phyloP scores from a whole-genome alignment of 2,329 filamentous ascomycete species.

The Pseudogymnoascus sp. region DNA sequence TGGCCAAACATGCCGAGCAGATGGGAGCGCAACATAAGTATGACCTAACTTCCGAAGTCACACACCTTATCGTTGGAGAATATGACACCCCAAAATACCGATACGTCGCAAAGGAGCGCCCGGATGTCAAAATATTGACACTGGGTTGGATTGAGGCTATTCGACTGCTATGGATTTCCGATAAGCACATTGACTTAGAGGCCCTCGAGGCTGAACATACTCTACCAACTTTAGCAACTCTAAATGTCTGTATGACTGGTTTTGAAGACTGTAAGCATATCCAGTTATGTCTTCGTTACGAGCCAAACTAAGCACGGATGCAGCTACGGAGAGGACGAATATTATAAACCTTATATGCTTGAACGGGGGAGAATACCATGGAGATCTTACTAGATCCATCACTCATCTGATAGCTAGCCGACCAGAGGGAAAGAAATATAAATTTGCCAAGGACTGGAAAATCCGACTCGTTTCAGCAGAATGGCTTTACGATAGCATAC shows the following conservation, averaged over 20 bases:
- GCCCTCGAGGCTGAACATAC: constrained; percentile 59
- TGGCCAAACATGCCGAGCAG: constrained; percentile 59
- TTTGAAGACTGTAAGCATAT: constrained; percentile 60
- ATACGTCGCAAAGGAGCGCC: constrained; percentile 83
- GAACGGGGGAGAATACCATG: constrained; percentile 77
- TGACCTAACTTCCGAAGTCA: constrained; percentile 92
- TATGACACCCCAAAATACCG: constrained; percentile 89
- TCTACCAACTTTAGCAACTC: constrained; percentile 53
- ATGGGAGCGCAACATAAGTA: constrained; percentile 84
- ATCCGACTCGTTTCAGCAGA: constrained; percentile 71
- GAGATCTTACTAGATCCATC: constrained; percentile 76
- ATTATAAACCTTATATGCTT: constrained; percentile 57
- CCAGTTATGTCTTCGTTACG: constrained; percentile 10
- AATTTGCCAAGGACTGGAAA: constrained; percentile 74
- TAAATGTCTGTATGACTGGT: constrained; percentile 61
- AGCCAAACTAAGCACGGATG: constrained; percentile 23
- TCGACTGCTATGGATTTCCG: constrained; percentile 69
- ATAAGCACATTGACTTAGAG: constrained; percentile 63
- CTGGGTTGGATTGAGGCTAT: constrained; percentile 81
- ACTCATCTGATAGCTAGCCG: constrained; percentile 79
- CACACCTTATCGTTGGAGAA: constrained; percentile 85
- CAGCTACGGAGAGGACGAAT: constrained; percentile 57
- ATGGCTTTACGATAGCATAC: constrained; percentile 78
- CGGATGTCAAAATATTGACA: constrained; percentile 75
- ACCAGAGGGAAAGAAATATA: constrained; percentile 82